These are phyloP conservation scores for Articulospora tetracladia DNA, from an alignment of 495 filamentous ascomycete genomes.

Conservation along the genomic window DNA sequence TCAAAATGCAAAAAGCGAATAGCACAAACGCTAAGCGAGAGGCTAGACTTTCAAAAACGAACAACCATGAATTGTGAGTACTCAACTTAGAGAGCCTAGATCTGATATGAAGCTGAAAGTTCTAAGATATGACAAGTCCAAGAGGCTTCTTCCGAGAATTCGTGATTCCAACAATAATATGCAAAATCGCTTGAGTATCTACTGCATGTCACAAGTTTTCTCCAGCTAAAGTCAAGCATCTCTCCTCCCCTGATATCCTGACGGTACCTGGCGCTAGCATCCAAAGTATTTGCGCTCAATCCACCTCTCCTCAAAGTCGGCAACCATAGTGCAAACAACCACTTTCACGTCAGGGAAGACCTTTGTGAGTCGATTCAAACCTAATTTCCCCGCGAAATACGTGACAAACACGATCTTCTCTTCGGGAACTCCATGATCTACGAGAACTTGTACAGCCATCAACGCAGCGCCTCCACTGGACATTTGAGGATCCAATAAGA, in stretches of 20 bases:
- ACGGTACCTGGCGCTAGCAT: constrained; percentile 43
- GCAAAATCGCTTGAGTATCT: too few species aligned
- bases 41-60: too few species aligned
- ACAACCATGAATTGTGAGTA: too few species aligned
- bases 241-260: neutral
- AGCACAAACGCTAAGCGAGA: too few species aligned
- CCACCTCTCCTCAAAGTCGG: constrained; percentile 75
- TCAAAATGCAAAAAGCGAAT: too few species aligned
- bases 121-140: too few species aligned
- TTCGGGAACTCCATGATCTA: constrained; percentile 89
- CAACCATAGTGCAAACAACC: constrained; percentile 74
- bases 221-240: neutral
- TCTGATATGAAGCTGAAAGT: too few species aligned
- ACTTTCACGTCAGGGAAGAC: constrained; percentile 84
- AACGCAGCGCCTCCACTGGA: constrained; percentile 86
- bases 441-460: constrained; percentile 92
- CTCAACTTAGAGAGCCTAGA: too few species aligned
- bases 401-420: constrained; percentile 86
- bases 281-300: constrained; percentile 80
- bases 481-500: constrained; percentile 92
- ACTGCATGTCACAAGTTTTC: too few species aligned
- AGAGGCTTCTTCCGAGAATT: too few species aligned
- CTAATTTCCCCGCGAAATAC: constrained; percentile 76
- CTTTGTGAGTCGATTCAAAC: constrained; percentile 74
- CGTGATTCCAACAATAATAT: too few species aligned